These are phyloP conservation scores for Letharia columbiana DNA, from an alignment of 495 filamentous ascomycete species.

Conservation along the genomic window DNA sequence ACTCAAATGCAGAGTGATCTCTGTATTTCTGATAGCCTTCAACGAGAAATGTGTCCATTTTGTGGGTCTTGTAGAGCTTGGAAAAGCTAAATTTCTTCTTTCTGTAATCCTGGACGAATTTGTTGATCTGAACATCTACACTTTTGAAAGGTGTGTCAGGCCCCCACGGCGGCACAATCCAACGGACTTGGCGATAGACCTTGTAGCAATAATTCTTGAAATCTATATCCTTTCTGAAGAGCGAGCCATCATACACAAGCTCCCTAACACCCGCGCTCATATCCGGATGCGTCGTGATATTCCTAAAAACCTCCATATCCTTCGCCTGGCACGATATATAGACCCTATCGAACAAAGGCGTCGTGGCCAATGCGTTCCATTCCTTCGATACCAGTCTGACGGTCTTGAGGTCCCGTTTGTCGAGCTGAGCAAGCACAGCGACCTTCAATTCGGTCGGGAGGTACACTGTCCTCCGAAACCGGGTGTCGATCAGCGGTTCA, in stretches of 20 bases:
- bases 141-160: not conserved
- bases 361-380: conserved; percentile 7
- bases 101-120: not conserved
- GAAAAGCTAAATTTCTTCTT: not conserved
- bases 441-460: not conserved
- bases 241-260: conserved; percentile 5
- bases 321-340: conserved; percentile 2
- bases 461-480: not conserved
- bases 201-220: not conserved
- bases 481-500: not conserved
- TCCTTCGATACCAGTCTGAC: conserved; percentile 6
- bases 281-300: not conserved
- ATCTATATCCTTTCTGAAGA: not conserved
- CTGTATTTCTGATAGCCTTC: not conserved
- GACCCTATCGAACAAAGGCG: conserved; percentile 6
- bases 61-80: not conserved
- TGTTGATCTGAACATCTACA: not conserved
- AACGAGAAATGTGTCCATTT: not conserved
- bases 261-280: not conserved
- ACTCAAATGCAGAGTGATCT: not conserved
- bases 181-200: not conserved
- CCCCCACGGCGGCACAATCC: not conserved
- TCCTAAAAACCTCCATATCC: conserved; percentile 6
- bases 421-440: not conserved
- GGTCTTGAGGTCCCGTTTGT: conserved; percentile 11